phyloP scores from a whole-genome alignment of 768 basidiomycete species.

The Termitomyces sp. region DNA sequence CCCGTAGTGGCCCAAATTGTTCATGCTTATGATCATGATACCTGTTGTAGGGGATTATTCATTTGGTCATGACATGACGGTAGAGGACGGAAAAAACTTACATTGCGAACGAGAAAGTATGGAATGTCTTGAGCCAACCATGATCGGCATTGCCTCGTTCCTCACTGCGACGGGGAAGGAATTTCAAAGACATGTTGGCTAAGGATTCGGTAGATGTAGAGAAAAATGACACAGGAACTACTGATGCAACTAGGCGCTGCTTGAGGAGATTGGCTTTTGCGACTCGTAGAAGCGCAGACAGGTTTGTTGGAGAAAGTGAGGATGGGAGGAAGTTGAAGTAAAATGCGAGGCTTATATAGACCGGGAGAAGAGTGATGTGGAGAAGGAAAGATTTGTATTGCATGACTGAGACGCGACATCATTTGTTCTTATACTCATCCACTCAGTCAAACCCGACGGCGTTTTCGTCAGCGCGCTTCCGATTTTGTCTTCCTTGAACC shows the following conservation, averaged over 20 bases:
- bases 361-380: conserved; percentile 30
- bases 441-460: background rate
- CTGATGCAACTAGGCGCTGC: conserved; percentile 15
- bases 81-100: conserved; percentile 27
- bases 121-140: conserved; percentile 84
- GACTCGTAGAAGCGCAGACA: conserved; percentile 33
- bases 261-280: conserved; percentile 27
- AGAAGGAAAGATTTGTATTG: conserved; percentile 23
- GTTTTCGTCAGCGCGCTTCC: conserved; percentile 6
- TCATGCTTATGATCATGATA: conserved; percentile 58
- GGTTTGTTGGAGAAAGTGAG: conserved; percentile 20
- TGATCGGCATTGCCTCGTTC: conserved; percentile 73
- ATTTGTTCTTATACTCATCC: background rate
- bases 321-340: conserved; percentile 25
- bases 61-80: background rate
- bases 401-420: conserved; percentile 24
- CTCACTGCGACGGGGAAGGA: conserved; percentile 50
- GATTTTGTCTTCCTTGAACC: background rate
- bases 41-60: conserved; percentile 18
- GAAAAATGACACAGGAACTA: conserved; percentile 6
- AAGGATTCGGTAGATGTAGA: conserved; percentile 1
- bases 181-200: conserved; percentile 26
- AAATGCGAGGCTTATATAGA: conserved; percentile 35
- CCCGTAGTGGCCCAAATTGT: conserved; percentile 69
- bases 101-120: conserved; percentile 76